A percentile compares a stretch with the other conserved stretches of the same genome.
These are phyloP conservation scores for Sphagnum magellanicum DNA, from an alignment of 228 moss, liverwort and hornwort genomes.

Conservation along the genomic window DNA sequence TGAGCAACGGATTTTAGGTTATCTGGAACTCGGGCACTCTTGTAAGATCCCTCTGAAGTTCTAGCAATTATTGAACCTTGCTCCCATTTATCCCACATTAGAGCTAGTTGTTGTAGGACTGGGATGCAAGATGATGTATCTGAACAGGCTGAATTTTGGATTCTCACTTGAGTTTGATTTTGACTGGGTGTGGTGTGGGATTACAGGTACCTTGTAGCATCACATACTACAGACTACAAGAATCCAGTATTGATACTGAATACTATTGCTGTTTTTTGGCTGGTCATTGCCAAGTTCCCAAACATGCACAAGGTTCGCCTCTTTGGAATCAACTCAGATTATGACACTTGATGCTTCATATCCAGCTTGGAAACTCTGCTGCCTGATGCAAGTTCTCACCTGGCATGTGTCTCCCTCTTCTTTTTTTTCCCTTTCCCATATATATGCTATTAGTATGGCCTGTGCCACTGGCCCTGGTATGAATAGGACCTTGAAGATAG, in stretches of 20 bases:
- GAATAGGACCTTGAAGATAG: too few relatives aligned
- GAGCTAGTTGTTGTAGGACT: too few relatives aligned
- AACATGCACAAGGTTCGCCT: slow-evolving; percentile 98
- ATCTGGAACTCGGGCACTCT: too few relatives aligned
- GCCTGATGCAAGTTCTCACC: slow-evolving; percentile 17
- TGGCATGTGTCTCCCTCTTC: slow-evolving; percentile 10
- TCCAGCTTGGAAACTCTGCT: not conserved
- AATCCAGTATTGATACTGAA: slow-evolving; percentile 73
- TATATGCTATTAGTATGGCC: too few relatives aligned
- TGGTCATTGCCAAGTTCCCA: slow-evolving; percentile 96
- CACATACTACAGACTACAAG: slow-evolving; percentile 93
- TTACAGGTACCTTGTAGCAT: slow-evolving; percentile 90
- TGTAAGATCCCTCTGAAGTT: too few relatives aligned
- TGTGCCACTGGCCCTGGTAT: too few relatives aligned
- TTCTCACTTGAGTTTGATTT: not conserved
- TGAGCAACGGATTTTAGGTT: too few relatives aligned
- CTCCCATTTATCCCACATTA: too few relatives aligned
- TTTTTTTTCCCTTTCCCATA: too few relatives aligned
- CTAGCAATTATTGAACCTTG: too few relatives aligned
- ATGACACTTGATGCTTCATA: slow-evolving; percentile 52
- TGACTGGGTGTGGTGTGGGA: not conserved
- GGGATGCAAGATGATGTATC: too few relatives aligned
- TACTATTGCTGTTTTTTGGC: slow-evolving; percentile 93
- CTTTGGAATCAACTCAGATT: slow-evolving; percentile 98
- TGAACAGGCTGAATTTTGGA: too few relatives aligned